Percentiles rank a stretch among this genome's conserved stretches.
Evolutionary conservation across 176 grass and related monocot genomes (phyloP).

Genomic region (Thinopyrum elongatum): DNA sequence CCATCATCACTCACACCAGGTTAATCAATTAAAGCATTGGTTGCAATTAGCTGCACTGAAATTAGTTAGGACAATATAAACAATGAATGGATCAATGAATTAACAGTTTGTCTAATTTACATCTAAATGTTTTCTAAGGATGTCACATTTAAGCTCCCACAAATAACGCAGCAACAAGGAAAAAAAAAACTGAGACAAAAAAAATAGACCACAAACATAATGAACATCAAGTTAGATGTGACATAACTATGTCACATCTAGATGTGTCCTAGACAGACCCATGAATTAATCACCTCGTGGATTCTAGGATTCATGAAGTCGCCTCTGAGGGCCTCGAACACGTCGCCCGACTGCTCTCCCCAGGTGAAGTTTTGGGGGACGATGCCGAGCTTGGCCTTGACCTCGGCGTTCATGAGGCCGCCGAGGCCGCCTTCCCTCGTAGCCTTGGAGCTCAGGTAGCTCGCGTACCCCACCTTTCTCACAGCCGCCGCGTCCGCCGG

Average conservation of each 20-base stretch:
- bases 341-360: conserved; percentile 25
- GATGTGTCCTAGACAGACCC: no score
- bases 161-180: no score
- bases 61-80: no score
- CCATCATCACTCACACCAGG: not conserved
- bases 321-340: conserved; percentile 40
- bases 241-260: no score
- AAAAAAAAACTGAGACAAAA: no score
- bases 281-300: conserved; percentile 41
- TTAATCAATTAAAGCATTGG: not conserved
- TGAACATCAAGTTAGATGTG: no score
- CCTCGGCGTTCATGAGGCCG: conserved; percentile 61
- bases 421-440: not conserved
- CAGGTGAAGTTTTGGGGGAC: conserved; percentile 46
- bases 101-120: no score
- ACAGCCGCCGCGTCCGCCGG: not conserved
- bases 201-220: no score
- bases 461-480: conserved; percentile 35
- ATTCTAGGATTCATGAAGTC: conserved; percentile 92
- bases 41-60: not conserved
- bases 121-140: no score
- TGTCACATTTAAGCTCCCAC: no score
- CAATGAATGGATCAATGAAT: no score
- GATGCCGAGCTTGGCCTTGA: conserved; percentile 71
- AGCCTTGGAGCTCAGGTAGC: conserved; percentile 31